Base-by-base conservation (phyloP, 169 alveolate genomes). In the Eimeria nieschulzi region DNA sequence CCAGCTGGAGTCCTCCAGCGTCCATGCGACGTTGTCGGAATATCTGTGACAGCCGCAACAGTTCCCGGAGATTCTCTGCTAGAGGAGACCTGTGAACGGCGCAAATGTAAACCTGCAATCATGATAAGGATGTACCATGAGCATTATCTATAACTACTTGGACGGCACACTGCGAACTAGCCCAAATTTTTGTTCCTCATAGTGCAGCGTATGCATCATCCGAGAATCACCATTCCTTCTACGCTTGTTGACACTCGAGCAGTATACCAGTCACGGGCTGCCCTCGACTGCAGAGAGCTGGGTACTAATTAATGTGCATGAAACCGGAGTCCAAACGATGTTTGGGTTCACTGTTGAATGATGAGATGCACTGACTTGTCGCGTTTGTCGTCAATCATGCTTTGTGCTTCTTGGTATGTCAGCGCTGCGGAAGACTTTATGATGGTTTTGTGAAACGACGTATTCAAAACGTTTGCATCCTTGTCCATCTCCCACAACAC, bases 1-100 rank as follows among this genome's bases (percentile, higher is more conserved):
- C 98, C 73, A 98, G 94, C 71, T 98, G 99, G 79, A 98, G 95
- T 9, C 99, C 99, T 6, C 99, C 99, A 7, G 97, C 96, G 56
- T 95, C 97, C 94, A 97, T 96, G 94, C 99, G 96, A 93, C 95
- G 94, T 59, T 94, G 91, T 66, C 98, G 97, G 55, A 97, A 86
- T 70, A 94, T 95, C 83, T 96, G 96, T 10, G 99, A 97, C 10
- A 97, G 94, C 85, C 94, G 90, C 92, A 97, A 93, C 87, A 99
- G 94, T 17, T 61, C 61, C 83, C 95, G 90, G 68, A 91, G 73
- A 51, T 79, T 79, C 56, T 79, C 59, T 12, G 94, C 83, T 39
- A 91, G 87, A 63, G 63, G 86, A 12, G 90, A 15, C 75, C 93
- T 90, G 79, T 9, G 51, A 10, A 71, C 0, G 21, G 68, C 68